Base-by-base conservation (phyloP, 2,329 filamentous ascomycete genomes). In the Cordyceps cateniannulata region DNA sequence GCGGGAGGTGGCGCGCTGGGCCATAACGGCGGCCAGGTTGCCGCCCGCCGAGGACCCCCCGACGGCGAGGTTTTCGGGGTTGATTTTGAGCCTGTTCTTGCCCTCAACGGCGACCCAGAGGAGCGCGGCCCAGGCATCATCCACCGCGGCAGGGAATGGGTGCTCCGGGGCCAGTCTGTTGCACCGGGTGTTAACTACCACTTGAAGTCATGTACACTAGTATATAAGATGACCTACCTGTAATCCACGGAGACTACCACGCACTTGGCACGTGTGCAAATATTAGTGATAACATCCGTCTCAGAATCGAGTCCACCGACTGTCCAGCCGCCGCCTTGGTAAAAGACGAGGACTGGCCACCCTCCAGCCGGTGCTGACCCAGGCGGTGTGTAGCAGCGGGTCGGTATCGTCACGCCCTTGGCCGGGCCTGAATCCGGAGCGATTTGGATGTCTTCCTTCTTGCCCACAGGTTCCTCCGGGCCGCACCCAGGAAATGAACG, bases 41-140 rank as follows among this genome's bases (percentile, higher is more conserved):
- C 49, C 65, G 22, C 65, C 65, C n/a, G 65, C 65, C 12, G 61
- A 63, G 5, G 77, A 79, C 9, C 81, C 80, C 8, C 77, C 77
- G 0, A 78, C 76, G n/a, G 78, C 78, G 20, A 80, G 65, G 60
- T 74, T 77, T 29, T 69, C 69, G 7, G 68, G 68, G 67, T 82
- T 70, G 52, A 81, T 59, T 3, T 12, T 20, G 20, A 62, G 55
- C 5, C 42, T 14, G 18, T n/a, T n/a, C 16, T 45, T 40, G 40
- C 48, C 64, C 16, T 45, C 16, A 8, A 4, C 61, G n/a, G 66
- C 54, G 7, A 74, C 68, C 73, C 80, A 83, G 45, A 81, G 72
- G 2, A 82, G 72, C 1, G 74, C 72, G 65, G 81, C 79, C 79
- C 79, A 83, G 63, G 74, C 75, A 65, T 84, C 80, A 27, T 82